A percentile compares a stretch with the other conserved stretches of the same genome.
Evolutionary conservation across 768 basidiomycete genomes (phyloP).

Genomic region (Mrakia gelida): DNA sequence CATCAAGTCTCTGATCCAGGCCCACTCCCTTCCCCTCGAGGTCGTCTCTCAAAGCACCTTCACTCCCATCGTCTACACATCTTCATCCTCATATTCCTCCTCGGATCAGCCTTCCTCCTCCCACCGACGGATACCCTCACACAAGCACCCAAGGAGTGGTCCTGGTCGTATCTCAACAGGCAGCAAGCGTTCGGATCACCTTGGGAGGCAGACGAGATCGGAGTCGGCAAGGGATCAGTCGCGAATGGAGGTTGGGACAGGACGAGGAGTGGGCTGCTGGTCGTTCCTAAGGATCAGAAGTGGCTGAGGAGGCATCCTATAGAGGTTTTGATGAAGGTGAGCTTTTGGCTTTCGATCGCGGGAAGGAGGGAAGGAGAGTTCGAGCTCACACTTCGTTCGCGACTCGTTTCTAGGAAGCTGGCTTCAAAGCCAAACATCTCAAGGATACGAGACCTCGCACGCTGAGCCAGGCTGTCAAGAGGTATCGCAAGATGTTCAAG

Average conservation of each 20-base stretch:
- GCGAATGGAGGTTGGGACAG: conserved; percentile 8
- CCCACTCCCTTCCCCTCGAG: not conserved
- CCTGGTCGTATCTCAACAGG: conserved; percentile 4
- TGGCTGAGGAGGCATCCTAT: conserved; percentile 19
- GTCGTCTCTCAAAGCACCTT: not conserved
- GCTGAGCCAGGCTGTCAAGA: not conserved
- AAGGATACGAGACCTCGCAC: not conserved
- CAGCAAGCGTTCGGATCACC: not conserved
- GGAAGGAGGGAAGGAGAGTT: not conserved
- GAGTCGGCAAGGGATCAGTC: not conserved
- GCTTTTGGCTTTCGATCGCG: not conserved
- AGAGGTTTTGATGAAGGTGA: conserved; percentile 26
- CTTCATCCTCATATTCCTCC: not conserved
- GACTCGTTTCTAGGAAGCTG: conserved; percentile 3
- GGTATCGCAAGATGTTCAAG: conserved; percentile 18
- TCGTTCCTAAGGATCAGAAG: not conserved
- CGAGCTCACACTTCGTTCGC: not conserved
- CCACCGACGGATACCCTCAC: not conserved
- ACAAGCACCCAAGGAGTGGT: not conserved
- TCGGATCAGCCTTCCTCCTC: not conserved
- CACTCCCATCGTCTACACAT: not conserved
- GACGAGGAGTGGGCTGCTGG: not conserved
- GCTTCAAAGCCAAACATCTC: not conserved
- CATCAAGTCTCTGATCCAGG: not conserved
- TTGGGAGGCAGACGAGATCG: not conserved